Percentiles rank a stretch among this genome's conserved stretches.
These are phyloP conservation scores for Umbelopsis ramanniana DNA, from an alignment of 192 early-diverging fungal species.

Conservation along the genomic window DNA sequence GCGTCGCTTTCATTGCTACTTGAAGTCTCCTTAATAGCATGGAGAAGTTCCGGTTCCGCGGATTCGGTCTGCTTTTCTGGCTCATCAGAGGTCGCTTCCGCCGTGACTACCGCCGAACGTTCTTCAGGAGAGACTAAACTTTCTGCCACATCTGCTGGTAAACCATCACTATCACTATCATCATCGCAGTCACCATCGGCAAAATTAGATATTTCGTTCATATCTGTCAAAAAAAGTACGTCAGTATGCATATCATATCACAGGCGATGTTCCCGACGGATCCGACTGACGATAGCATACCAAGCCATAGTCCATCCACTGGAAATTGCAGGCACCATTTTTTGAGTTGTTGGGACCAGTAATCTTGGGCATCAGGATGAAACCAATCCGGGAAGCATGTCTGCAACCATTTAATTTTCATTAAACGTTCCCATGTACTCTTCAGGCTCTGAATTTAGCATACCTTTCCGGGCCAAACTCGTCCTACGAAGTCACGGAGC, in stretches of 20 bases:
- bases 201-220: constrained; percentile 23
- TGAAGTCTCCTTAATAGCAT: not conserved
- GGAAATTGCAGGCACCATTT: constrained; percentile 49
- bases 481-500: constrained; percentile 41
- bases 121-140: too few relatives aligned
- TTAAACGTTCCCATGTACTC: not conserved
- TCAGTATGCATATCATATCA: not conserved
- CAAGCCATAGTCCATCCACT: constrained; percentile 64
- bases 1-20: not conserved
- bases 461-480: constrained; percentile 11
- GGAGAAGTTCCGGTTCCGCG: not conserved
- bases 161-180: not conserved
- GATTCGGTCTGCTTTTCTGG: not conserved
- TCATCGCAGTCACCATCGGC: not conserved
- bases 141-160: not conserved
- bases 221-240: constrained; percentile 44
- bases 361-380: constrained; percentile 42
- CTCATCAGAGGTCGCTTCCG: not conserved
- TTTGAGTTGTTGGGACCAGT: constrained; percentile 31
- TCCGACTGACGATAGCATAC: constrained; percentile 58
- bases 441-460: not conserved
- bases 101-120: not conserved
- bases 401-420: constrained; percentile 25
- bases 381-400: constrained; percentile 66
- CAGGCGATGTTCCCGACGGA: constrained; percentile 21